Evolutionary conservation across 73 alveolate genomes (phyloP).

Genomic region (Paramecium tetraurelia): DNA sequence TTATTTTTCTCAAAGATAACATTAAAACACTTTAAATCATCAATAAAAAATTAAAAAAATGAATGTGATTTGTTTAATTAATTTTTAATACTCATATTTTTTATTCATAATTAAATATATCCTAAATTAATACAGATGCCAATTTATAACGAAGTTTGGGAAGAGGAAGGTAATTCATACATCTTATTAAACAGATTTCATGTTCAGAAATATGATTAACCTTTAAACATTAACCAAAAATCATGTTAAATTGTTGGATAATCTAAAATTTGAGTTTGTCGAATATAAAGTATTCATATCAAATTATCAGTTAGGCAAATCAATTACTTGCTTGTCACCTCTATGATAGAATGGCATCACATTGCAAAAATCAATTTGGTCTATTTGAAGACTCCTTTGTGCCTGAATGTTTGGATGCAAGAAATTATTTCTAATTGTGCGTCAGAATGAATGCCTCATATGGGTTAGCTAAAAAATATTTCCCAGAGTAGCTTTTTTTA

Average conservation of each 20-base stretch:
- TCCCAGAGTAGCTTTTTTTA: constrained; percentile 50
- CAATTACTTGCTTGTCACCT: constrained; percentile 60
- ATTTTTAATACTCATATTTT: not conserved
- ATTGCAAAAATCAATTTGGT: constrained; percentile 63
- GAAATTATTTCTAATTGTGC: constrained; percentile 51
- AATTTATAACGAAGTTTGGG: constrained; percentile 32
- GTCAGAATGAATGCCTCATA: constrained; percentile 55
- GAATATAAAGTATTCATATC: constrained; percentile 55
- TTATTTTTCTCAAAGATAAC: constrained; percentile 7
- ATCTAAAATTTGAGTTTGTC: constrained; percentile 61
- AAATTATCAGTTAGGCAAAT: constrained; percentile 41
- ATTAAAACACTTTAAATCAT: not conserved
- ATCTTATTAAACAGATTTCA: not conserved
- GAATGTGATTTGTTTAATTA: not conserved
- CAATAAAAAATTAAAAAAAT: not conserved
- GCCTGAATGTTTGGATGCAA: constrained; percentile 64
- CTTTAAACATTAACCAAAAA: constrained; percentile 54
- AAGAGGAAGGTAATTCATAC: constrained; percentile 10
- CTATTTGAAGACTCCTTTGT: constrained; percentile 60
- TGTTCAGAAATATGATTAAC: constrained; percentile 49
- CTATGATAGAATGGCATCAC: constrained; percentile 61
- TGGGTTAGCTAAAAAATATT: constrained; percentile 57
- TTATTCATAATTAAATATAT: not conserved
- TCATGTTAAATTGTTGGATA: constrained; percentile 50
- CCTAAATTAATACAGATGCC: constrained; percentile 41